Base-by-base conservation (phyloP, 108 stramenopile genomes). In the Nannochloropsis gaditana region DNA sequence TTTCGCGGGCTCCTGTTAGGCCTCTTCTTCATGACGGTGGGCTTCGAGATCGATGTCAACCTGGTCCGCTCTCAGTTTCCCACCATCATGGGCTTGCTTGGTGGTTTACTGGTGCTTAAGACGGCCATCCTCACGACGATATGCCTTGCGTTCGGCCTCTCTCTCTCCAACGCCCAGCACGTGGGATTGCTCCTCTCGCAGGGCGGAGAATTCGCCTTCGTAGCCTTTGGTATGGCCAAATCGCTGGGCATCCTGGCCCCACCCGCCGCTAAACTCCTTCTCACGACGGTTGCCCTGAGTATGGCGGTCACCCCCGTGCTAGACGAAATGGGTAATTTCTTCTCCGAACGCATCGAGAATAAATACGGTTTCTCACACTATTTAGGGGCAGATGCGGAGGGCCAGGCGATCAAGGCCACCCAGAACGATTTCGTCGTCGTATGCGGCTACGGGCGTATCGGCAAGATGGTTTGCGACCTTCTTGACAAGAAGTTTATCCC, bases 131-230 rank as follows among this genome's bases (percentile, higher is more conserved):
- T 94, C 45, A 87, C 92, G 42, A 59, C 91, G 41, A 80, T 98
- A 43, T 91, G 93, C 83, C 80, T 93, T 85, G 92, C 87, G 21
- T 95, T 96, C 88, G 96, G 95, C 43, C 89, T 98, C 86, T 92
- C 92, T 73, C 73, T 91, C 31, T 93, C 94, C 9, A 95, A 93
- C 42, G 93, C 95, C 45, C 91, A 92, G 81, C 94, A 95, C 88
- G 94, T 93, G 42, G 97, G 96, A 6, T 90, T 97, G 45, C 94
- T 98, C 85, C 90, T 96, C 43, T 92, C 73, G 21, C 97, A 96
- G 90, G 97, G 95, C 11, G 97, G 97, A 79, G 97, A 98, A 88
- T 98, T 98, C 90, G 97, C 96, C n/a, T 98, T 98, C 81, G 97
- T 98, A 17, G 95, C 97, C 2, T 96, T 98, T 87, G 96, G 94